Conservation (phyloP, 2,329 filamentous ascomycete genomes). For the Elsinoe australis region DNA sequence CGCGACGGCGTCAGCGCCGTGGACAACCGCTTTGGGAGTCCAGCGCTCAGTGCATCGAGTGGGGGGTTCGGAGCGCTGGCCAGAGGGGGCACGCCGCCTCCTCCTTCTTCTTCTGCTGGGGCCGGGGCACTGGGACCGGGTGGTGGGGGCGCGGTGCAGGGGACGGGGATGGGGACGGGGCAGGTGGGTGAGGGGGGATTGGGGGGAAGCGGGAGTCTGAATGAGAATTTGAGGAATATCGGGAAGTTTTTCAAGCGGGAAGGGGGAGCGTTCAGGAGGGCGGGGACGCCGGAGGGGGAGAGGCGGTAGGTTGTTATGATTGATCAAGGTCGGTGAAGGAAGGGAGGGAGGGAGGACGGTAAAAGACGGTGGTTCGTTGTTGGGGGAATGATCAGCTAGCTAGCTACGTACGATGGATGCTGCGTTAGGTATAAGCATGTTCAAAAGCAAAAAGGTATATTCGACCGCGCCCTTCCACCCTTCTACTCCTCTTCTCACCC, state of each 20-base stretch:
- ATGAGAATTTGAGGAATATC: constrained; percentile 91
- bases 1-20: constrained; percentile 58
- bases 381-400: no score
- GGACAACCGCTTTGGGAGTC: constrained; percentile 61
- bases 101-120: constrained; percentile 15
- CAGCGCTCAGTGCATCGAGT: constrained; percentile 34
- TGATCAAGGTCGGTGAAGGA: no score
- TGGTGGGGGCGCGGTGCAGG: constrained; percentile 22
- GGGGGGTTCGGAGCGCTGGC: constrained; percentile 22
- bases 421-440: no score
- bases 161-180: constrained; percentile 26
- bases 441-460: no score
- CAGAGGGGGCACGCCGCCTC: constrained; percentile 28
- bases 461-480: no score
- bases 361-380: no score
- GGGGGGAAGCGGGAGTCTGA: constrained; percentile 59
- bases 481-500: no score
- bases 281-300: constrained; percentile 41
- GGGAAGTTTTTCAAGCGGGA: constrained; percentile 93
- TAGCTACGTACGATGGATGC: no score
- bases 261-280: constrained; percentile 68
- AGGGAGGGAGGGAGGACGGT: no score
- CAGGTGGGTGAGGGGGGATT: constrained; percentile 4
- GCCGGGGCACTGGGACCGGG: neutral
- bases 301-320: neutral